Percentiles rank a stretch among this genome's conserved stretches.
These are phyloP conservation scores for Lachnellula subtilissima DNA, from an alignment of 2,329 filamentous ascomycete genomes.

Conservation along the genomic window DNA sequence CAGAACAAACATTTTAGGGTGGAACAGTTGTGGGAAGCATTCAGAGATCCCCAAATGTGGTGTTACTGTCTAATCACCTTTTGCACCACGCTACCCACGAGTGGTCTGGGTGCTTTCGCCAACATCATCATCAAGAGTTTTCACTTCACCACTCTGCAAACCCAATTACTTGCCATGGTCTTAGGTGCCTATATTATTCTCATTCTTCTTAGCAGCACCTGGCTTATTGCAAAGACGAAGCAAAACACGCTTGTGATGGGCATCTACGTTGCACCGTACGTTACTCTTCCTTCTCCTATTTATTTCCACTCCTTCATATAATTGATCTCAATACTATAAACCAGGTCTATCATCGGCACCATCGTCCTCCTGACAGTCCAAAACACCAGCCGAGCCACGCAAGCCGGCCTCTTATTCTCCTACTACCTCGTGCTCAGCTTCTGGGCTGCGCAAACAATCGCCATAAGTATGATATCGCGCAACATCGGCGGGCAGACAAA, in stretches of 20 bases:
- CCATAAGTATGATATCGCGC: conserved; percentile 55
- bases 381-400: conserved; percentile 51
- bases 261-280: conserved; percentile 57
- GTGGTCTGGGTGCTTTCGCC: conserved; percentile 67
- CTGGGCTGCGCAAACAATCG: conserved; percentile 67
- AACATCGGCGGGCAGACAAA: conserved; percentile 51
- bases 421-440: conserved; percentile 77
- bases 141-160: conserved; percentile 60
- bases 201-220: conserved; percentile 61
- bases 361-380: conserved; percentile 66
- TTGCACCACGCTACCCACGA: conserved; percentile 69
- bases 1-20: conserved; percentile 46
- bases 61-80: conserved; percentile 33
- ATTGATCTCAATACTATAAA: conserved; percentile 40
- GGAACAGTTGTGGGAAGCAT: conserved; percentile 46
- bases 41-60: conserved; percentile 61
- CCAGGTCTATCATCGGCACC: conserved; percentile 63
- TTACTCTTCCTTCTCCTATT: neutral
- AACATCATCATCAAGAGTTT: conserved; percentile 71
- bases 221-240: conserved; percentile 61
- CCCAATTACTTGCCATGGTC: conserved; percentile 71
- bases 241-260: conserved; percentile 67
- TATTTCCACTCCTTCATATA: neutral
- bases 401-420: conserved; percentile 63
- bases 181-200: conserved; percentile 69